These are phyloP conservation scores for Lenwebbia sp. DNA, from an alignment of 345 rosid species.

Conservation along the genomic window DNA sequence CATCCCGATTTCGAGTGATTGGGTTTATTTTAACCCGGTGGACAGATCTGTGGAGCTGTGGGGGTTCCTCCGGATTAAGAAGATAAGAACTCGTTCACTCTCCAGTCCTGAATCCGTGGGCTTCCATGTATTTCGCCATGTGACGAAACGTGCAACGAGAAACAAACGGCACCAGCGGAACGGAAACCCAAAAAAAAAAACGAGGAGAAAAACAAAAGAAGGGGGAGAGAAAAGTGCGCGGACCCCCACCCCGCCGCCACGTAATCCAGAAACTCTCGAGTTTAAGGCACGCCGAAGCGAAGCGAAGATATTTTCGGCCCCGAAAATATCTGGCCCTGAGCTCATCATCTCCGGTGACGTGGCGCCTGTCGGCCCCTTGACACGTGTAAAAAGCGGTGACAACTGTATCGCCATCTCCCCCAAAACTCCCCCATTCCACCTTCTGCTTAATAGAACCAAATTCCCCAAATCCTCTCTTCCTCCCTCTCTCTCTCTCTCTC, in stretches of 20 bases:
- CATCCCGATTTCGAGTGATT: neutral
- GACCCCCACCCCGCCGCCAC: neutral
- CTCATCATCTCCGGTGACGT: constrained; percentile 24
- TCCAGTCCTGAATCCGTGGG: neutral
- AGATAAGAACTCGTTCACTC: neutral
- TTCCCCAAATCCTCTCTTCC: neutral
- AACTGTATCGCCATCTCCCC: constrained; percentile 29
- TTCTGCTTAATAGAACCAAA: neutral
- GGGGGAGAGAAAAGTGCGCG: neutral
- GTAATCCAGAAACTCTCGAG: neutral
- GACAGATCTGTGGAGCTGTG: neutral
- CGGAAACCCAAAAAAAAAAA: neutral
- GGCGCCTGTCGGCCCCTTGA: constrained; percentile 15
- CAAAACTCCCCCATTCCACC: neutral
- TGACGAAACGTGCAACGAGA: neutral
- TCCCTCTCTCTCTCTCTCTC: neutral
- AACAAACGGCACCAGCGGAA: neutral
- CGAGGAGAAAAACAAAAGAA: neutral
- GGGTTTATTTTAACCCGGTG: neutral
- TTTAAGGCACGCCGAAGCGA: neutral
- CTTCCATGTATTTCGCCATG: neutral
- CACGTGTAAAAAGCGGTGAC: constrained; percentile 70
- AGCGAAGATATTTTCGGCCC: constrained; percentile 28
- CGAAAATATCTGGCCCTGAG: constrained; percentile 30
- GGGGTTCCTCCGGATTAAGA: neutral